These are phyloP conservation scores for Cucurbita maxima DNA, from an alignment of 306 rosid genomes.

Conservation along the genomic window DNA sequence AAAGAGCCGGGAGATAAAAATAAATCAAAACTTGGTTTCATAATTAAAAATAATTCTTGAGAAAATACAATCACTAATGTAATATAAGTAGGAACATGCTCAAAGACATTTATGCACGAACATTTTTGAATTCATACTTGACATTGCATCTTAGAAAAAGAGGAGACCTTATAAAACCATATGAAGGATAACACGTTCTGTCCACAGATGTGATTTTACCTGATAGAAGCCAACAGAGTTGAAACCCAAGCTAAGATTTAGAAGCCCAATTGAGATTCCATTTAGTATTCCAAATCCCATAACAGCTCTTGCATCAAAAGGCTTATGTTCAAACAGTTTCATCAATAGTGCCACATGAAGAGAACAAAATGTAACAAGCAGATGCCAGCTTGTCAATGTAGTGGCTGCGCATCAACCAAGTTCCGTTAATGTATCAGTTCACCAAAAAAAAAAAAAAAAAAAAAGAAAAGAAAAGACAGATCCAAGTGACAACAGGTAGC, in stretches of 20 bases:
- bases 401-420: conserved; percentile 42
- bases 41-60: not conserved
- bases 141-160: not conserved
- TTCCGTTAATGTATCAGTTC: not conserved
- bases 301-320: conserved; percentile 67
- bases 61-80: not conserved
- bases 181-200: not conserved
- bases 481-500: not conserved
- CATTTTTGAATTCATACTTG: not conserved
- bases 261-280: conserved; percentile 94
- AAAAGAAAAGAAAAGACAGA: not conserved
- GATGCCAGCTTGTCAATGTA: conserved; percentile 99
- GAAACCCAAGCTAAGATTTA: conserved; percentile 93
- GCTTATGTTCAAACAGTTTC: conserved; percentile 88
- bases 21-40: not conserved
- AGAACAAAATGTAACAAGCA: conserved; percentile 93
- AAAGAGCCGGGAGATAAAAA: not conserved
- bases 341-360: conserved; percentile 72
- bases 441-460: not conserved
- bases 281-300: conserved; percentile 90
- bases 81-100: not conserved
- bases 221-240: conserved; percentile 98
- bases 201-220: conserved; percentile 18
- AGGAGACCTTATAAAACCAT: not conserved
- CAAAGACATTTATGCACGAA: not conserved